A percentile compares a stretch with the other conserved stretches of the same genome.
phyloP scores from a whole-genome alignment of 129 eudicot species.

The Oenanthe sinensis region DNA sequence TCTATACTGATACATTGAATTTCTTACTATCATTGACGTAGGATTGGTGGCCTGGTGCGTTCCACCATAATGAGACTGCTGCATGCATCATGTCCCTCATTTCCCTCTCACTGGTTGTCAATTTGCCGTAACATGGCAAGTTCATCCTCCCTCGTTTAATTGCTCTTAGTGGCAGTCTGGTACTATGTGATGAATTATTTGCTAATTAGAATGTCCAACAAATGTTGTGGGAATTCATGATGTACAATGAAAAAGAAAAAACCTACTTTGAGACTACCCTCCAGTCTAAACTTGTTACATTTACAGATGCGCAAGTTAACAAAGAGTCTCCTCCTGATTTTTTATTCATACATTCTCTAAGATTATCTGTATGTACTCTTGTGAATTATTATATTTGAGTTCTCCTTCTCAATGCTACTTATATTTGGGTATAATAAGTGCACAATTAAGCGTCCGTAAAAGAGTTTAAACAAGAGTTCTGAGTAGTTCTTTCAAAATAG shows the following conservation, averaged over 20 bases:
- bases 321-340: background rate
- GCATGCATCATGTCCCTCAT: slow-evolving; percentile 80
- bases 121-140: slow-evolving; percentile 83
- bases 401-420: background rate
- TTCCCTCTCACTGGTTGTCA: slow-evolving; percentile 89
- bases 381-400: background rate
- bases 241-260: background rate
- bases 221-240: background rate
- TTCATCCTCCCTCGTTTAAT: slow-evolving; percentile 1
- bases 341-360: background rate
- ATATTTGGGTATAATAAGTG: background rate
- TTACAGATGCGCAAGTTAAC: background rate
- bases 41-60: slow-evolving; percentile 82
- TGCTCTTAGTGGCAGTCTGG: slow-evolving; percentile 11
- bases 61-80: slow-evolving; percentile 74
- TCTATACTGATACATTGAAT: background rate
- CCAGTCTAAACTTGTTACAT: background rate
- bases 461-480: background rate
- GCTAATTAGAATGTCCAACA: background rate
- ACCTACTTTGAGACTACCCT: background rate
- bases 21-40: slow-evolving; percentile 17
- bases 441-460: background rate
- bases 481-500: background rate
- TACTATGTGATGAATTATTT: background rate
- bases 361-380: background rate